A percentile compares a stretch with the other conserved stretches of the same genome.
phyloP scores from a whole-genome alignment of 1,284 basidiomycete species.

The Pseudozyma flocculosa region DNA sequence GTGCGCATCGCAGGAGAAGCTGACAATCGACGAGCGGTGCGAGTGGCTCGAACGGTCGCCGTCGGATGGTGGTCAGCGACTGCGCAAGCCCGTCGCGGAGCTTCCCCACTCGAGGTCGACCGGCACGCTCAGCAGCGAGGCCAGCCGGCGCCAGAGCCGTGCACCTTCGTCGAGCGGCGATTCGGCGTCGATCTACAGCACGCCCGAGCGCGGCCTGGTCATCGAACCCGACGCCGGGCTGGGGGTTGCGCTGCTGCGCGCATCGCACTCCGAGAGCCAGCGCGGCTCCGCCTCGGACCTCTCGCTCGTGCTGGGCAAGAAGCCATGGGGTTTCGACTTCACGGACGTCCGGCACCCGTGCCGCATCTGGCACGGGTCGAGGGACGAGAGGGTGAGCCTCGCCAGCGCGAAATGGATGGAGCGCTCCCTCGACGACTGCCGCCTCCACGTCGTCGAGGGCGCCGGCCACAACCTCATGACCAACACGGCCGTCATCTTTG shows the following conservation, averaged over 20 bases:
- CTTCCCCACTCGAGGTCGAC: too few relatives aligned
- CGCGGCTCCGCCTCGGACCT: conserved; percentile 88
- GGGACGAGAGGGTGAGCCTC: conserved; percentile 87
- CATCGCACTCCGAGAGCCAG: conserved; percentile 89
- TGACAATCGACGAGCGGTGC: too few relatives aligned
- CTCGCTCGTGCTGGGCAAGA: conserved; percentile 79
- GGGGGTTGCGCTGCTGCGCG: conserved; percentile 73
- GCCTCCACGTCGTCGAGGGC: conserved; percentile 77
- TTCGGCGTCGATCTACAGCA: too few relatives aligned
- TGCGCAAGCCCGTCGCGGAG: too few relatives aligned
- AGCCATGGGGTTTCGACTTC: conserved; percentile 69
- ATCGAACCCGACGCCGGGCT: neutral
- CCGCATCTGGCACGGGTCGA: conserved; percentile 87
- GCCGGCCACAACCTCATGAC: conserved; percentile 93
- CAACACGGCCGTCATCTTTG: conserved; percentile 57
- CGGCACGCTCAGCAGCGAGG: too few relatives aligned
- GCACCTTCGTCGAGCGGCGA: too few relatives aligned
- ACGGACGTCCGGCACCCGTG: conserved; percentile 73
- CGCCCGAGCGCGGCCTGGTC: neutral
- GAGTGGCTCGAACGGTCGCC: too few relatives aligned
- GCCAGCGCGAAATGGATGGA: conserved; percentile 84
- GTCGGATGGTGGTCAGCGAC: too few relatives aligned
- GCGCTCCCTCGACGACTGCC: conserved; percentile 75
- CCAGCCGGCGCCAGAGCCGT: too few relatives aligned
- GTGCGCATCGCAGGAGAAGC: too few relatives aligned